Base-by-base conservation (phyloP, 768 basidiomycete species). In the Hemileccinum impolitum region DNA sequence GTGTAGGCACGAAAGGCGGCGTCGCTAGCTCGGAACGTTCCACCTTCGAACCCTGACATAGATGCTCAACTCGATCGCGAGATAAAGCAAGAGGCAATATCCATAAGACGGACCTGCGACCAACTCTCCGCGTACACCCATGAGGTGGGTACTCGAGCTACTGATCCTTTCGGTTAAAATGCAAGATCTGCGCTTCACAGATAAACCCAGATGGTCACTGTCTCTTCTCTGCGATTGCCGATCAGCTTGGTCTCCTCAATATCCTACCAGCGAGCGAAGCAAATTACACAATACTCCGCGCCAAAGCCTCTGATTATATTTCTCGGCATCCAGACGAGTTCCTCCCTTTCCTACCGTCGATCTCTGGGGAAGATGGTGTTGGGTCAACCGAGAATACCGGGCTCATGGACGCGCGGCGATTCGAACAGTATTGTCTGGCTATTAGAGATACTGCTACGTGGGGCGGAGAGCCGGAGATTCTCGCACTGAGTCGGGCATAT, bases 391-490 rank as follows among this genome's bases (percentile, higher is more conserved):
- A 82, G 36, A 53, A 57, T 30, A 69, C 79, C 21, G 92, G 90
- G 4, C 58, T 92, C 10, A 93, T 97, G 84, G 79, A 74, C 11
- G 74, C 71, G 18, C 62, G 66, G 38, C 75, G 84, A 60, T 92
- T 88, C 58, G 71, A 78, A 43, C 70, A 72, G 46, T 98, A 99
- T 64, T 96, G 94, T 64, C 67, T 71, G 48, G 74, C 77, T 11
- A 84, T 99, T 25, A 82, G 83, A 36, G 77, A 86, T 63, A 94
- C 93, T 19, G 85, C 82, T n/a, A 79, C 84, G 26, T 98, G 96
- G 96, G 96, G 96, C 42, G 95, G 96, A 31, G 94, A 98, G 71
- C 94, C 93, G 7, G 96, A 98, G 76, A 93, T 99, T 28, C 76
- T 88, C 57, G 96, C 96, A 3, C 73, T 98, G 14, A 85, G 87